Evolutionary conservation across 208 protist species (phyloP).

Genomic region (Crithidia expoeki): DNA sequence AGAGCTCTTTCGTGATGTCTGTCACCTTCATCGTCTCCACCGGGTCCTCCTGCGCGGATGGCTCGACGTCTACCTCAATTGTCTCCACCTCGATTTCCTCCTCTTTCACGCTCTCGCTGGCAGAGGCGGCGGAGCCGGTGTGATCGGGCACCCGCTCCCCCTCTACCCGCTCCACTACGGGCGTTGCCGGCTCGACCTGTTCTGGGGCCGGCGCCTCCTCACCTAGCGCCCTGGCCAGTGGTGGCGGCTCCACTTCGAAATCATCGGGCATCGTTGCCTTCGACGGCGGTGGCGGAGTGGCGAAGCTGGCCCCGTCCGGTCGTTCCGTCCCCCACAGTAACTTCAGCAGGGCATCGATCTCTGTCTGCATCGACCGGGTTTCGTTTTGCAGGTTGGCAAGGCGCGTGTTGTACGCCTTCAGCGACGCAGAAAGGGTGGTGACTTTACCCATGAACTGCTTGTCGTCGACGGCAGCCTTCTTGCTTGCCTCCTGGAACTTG

Average conservation of each 20-base stretch:
- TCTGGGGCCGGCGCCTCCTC: constrained; percentile 19
- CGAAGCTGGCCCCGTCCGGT: constrained; percentile 57
- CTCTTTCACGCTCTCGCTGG: constrained; percentile 7
- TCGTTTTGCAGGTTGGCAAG: constrained; percentile 87
- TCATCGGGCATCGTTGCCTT: constrained; percentile 25
- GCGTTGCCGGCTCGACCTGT: neutral
- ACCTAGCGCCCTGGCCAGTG: constrained; percentile 54
- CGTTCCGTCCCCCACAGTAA: constrained; percentile 84
- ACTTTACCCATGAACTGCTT: constrained; percentile 78
- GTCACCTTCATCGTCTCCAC: constrained; percentile 84
- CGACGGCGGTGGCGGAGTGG: constrained; percentile 49
- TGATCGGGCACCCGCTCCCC: constrained; percentile 58
- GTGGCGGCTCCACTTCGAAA: constrained; percentile 77
- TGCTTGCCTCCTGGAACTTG: constrained; percentile 60
- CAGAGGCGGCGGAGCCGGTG: neutral
- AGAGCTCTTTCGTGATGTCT: constrained; percentile 90
- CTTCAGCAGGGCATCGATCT: constrained; percentile 78
- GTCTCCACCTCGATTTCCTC: constrained; percentile 87
- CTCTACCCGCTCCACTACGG: constrained; percentile 67
- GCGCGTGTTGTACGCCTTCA: constrained; percentile 88
- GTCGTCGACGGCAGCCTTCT: constrained; percentile 57
- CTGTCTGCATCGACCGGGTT: constrained; percentile 76
- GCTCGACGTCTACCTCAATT: constrained; percentile 85
- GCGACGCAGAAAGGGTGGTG: constrained; percentile 70
- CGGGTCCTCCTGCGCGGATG: constrained; percentile 33